A percentile compares a stretch with the other conserved stretches of the same genome.
These are phyloP conservation scores for Cenchrus americanus DNA, from an alignment of 176 grass and related monocot species.

Conservation along the genomic window DNA sequence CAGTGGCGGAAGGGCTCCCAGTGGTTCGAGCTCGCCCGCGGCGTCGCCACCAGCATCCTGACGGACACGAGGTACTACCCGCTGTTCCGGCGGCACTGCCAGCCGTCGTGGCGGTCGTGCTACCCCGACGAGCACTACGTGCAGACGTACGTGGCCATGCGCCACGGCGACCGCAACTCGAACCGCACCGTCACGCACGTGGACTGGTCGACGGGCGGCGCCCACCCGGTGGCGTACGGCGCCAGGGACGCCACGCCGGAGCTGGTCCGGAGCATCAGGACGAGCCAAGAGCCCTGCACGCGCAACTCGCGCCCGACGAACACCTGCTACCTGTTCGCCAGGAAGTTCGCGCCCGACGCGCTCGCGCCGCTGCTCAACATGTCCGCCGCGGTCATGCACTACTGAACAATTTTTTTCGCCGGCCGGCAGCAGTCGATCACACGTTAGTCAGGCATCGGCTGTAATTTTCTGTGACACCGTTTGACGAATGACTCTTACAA, in stretches of 20 bases:
- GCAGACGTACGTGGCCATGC: constrained; percentile 61
- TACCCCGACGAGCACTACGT: constrained; percentile 98
- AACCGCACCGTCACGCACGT: constrained; percentile 85
- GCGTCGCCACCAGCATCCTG: constrained; percentile 54
- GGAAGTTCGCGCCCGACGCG: constrained; percentile 75
- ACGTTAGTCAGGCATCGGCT: not conserved
- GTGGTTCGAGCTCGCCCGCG: constrained; percentile 73
- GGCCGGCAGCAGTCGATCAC: not conserved
- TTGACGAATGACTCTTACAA: not conserved
- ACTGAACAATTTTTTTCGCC: constrained; percentile 16
- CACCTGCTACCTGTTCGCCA: constrained; percentile 79
- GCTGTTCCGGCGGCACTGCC: constrained; percentile 63
- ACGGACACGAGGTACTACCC: constrained; percentile 59
- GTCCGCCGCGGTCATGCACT: constrained; percentile 63
- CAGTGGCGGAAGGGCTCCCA: constrained; percentile 87
- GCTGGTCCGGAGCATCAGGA: constrained; percentile 63
- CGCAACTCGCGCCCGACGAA: constrained; percentile 53
- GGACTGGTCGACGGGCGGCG: constrained; percentile 60
- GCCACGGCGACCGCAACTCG: constrained; percentile 54
- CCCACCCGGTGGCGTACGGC: constrained; percentile 72
- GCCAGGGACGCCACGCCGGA: constrained; percentile 45
- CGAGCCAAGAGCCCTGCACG: constrained; percentile 50
- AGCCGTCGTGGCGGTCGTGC: constrained; percentile 77
- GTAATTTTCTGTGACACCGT: not conserved
- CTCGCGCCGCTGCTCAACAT: constrained; percentile 67